These are phyloP conservation scores for Lachancea mirantina DNA, from an alignment of 805 yeast genomes.

Conservation along the genomic window DNA sequence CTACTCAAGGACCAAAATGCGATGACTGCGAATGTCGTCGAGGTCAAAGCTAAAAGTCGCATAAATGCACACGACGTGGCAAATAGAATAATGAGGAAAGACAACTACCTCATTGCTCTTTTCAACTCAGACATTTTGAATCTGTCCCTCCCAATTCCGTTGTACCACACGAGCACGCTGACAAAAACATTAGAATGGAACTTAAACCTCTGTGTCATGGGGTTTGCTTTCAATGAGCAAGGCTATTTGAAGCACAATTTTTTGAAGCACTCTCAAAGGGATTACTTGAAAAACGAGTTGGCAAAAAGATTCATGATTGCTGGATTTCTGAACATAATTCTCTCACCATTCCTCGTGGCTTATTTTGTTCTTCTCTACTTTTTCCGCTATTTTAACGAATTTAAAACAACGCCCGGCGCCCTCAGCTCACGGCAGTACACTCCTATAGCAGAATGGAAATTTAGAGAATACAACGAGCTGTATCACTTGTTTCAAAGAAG, in stretches of 20 bases:
- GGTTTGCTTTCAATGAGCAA: constrained; percentile 71
- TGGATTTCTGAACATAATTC: constrained; percentile 71
- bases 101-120: constrained; percentile 86
- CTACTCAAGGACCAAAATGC: constrained; percentile 75
- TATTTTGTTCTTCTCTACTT: constrained; percentile 81
- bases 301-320: constrained; percentile 78
- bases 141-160: constrained; percentile 51
- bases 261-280: constrained; percentile 63
- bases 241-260: constrained; percentile 75
- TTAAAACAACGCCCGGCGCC: constrained; percentile 78
- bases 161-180: constrained; percentile 38
- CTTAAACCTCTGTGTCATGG: constrained; percentile 77
- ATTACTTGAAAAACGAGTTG: constrained; percentile 59
- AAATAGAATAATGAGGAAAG: constrained; percentile 91
- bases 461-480: constrained; percentile 88
- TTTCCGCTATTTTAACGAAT: constrained; percentile 87
- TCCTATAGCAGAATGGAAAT: constrained; percentile 90
- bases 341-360: constrained; percentile 79
- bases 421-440: constrained; percentile 83
- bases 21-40: constrained; percentile 40
- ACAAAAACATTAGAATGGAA: constrained; percentile 95
- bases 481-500: constrained; percentile 82
- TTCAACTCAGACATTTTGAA: constrained; percentile 72
- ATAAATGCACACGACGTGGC: constrained; percentile 93
- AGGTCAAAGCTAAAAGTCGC: constrained; percentile 61